A percentile compares a stretch with the other conserved stretches of the same genome.
These are phyloP conservation scores for Cutaneotrichosporon dermatis DNA, from an alignment of 1,284 basidiomycete genomes.

Conservation along the genomic window DNA sequence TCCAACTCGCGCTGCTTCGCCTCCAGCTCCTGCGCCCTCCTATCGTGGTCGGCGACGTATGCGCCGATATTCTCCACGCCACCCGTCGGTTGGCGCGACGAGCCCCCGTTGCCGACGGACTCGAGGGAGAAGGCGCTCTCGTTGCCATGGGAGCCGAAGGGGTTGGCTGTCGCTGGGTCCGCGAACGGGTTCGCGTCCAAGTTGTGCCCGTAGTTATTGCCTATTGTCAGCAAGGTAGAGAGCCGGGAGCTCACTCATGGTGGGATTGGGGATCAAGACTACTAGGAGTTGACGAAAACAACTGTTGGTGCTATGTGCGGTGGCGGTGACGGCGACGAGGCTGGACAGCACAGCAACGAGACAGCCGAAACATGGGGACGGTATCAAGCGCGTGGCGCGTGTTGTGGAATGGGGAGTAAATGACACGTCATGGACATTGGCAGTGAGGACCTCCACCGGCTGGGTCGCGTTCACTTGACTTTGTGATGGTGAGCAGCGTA, in stretches of 20 bases:
- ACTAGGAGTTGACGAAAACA: background rate
- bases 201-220: background rate
- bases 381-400: no score
- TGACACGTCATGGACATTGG: background rate
- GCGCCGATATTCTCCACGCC: conserved; percentile 20
- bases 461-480: background rate
- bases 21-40: conserved; percentile 27
- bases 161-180: conserved; percentile 25
- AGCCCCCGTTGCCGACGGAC: background rate
- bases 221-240: background rate
- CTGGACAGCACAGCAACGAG: background rate
- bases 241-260: conserved; percentile 1
- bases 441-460: background rate
- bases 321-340: no score
- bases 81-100: conserved; percentile 8
- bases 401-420: background rate
- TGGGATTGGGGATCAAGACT: background rate
- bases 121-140: conserved; percentile 42
- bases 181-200: conserved; percentile 4
- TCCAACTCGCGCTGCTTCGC: conserved; percentile 37
- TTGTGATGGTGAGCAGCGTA: no score
- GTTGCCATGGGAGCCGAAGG: conserved; percentile 36
- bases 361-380: no score
- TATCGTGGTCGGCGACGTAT: conserved; percentile 22
- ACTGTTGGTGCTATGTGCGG: no score